phyloP scores from a whole-genome alignment of 1,284 basidiomycete genomes.

The Ustilago bromivora region DNA sequence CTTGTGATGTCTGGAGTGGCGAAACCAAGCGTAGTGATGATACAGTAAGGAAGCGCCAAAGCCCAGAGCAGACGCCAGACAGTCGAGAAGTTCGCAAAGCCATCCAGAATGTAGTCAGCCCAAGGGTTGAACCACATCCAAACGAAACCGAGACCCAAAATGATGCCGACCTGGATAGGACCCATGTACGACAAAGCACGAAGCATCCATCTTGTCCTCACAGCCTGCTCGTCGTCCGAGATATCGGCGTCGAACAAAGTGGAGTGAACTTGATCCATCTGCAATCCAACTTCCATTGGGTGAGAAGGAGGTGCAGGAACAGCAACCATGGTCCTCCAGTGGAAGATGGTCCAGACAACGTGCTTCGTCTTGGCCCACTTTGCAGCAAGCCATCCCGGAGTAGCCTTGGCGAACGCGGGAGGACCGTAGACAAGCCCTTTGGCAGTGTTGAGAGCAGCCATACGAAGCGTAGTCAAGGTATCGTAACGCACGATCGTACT shows the following conservation, averaged over 20 bases:
- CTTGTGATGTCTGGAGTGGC: conserved; percentile 69
- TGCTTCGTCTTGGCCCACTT: conserved; percentile 43
- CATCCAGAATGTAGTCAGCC: conserved; percentile 68
- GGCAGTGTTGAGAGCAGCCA: conserved; percentile 25
- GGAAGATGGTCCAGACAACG: conserved; percentile 64
- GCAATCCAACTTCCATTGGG: conserved; percentile 70
- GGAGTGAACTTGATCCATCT: conserved; percentile 70
- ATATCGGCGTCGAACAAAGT: conserved; percentile 70
- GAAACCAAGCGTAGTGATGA: conserved; percentile 70
- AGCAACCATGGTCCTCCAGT: conserved; percentile 65
- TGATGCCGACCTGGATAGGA: conserved; percentile 68
- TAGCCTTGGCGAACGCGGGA: conserved; percentile 34
- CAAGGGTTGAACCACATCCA: conserved; percentile 70
- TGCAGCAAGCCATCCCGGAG: conserved; percentile 28
- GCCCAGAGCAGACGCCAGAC: conserved; percentile 71
- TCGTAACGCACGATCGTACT: conserved; percentile 37
- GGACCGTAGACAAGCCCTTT: conserved; percentile 25
- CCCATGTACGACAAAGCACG: conserved; percentile 67
- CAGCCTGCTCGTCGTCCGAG: conserved; percentile 68
- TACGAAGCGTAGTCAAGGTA: conserved; percentile 20
- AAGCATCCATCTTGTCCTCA: conserved; percentile 68
- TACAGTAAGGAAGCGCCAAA: conserved; percentile 69
- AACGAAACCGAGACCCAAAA: conserved; percentile 68
- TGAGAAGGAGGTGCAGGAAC: conserved; percentile 68
- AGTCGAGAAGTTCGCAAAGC: conserved; percentile 68